Evolutionary conservation across 1,139 yeast genomes (phyloP), one percentile per base, ranked within the genome.

Genomic region (Wickerhamomyces sp.): DNA sequence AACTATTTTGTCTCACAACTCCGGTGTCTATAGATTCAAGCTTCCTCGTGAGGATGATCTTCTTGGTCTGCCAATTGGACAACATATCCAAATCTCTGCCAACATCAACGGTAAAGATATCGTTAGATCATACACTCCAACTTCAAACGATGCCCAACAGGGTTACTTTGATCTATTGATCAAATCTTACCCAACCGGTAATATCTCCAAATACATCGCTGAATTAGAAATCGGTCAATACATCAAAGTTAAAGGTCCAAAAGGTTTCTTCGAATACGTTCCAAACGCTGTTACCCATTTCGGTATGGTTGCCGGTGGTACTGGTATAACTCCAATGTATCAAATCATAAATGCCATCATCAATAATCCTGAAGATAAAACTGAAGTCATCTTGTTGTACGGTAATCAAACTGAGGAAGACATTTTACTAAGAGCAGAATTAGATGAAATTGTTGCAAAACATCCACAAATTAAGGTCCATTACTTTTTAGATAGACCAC

Each of bases 281-380:
- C 88, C 95, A 52, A 88, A 88, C 63, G 82, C 85, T 76, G 82
- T 79, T 48, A 70, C 76, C 45, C 73, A 76, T 41, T 76, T 87
- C 51, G 85, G 84, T 42, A 89, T 92, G 89, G 81, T 92, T 51
- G 96, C 96, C 31, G 96, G 96, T 54, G 98, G 98, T 58, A 85
- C 95, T 33, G 97, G 96, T 53, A 85, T 89, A 56, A 85, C 97
- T 25, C 97, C 97, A 54, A 86, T 90, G 80, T 85, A 81, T 65
- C 96, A 89, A 69, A 84, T 89, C 59, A 74, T 89, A 53, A 78
- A 81, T 52, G 89, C 89, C 38, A 81, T 89, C 52, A 79, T 85
- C 54, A 70, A 72, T 49, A 80, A 54, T 37, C 90, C 94, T 17
- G 72, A 69, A 31, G 96, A 88, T 61, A 74, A 72, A 49, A 88